These are phyloP conservation scores for Globisporangium emineosum DNA, from an alignment of 352 stramenopile species.

Conservation along the genomic window DNA sequence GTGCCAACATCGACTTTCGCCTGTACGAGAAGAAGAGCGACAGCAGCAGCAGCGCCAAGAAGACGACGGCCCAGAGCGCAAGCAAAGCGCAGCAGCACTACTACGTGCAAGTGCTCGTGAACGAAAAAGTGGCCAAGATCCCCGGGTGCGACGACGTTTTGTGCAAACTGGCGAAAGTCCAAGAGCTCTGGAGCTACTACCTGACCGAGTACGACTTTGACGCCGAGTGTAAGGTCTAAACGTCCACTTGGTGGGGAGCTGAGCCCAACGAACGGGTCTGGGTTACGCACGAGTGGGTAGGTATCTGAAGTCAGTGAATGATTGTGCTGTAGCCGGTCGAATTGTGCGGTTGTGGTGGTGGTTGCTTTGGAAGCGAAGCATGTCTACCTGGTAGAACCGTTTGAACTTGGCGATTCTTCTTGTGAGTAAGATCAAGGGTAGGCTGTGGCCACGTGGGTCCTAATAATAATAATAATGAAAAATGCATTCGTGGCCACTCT, in stretches of 20 bases:
- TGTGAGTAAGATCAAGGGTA: too few species aligned
- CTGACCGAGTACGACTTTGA: conserved; percentile 44
- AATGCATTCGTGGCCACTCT: too few species aligned
- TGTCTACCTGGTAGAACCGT: too few species aligned
- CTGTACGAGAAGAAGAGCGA: conserved; percentile 26
- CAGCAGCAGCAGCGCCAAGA: too few species aligned
- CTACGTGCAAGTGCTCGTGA: conserved; percentile 45
- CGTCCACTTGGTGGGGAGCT: too few species aligned
- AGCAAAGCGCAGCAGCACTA: conserved; percentile 7
- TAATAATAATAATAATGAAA: too few species aligned
- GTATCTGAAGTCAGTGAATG: too few species aligned
- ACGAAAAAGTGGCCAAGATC: conserved; percentile 32
- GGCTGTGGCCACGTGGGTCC: too few species aligned
- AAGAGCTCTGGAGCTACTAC: conserved; percentile 52
- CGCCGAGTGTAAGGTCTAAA: conserved; percentile 27
- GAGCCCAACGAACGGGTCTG: not conserved
- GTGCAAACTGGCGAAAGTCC: conserved; percentile 41
- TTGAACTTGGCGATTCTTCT: too few species aligned
- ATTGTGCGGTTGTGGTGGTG: not conserved
- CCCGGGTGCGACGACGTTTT: conserved; percentile 36
- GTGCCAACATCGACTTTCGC: conserved; percentile 48
- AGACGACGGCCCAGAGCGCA: too few species aligned
- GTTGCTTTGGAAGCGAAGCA: not conserved
- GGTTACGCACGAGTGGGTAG: too few species aligned
- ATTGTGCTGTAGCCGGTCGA: not conserved